Conservation (phyloP, 768 basidiomycete species). For the Pleurotus sapidus region DNA sequence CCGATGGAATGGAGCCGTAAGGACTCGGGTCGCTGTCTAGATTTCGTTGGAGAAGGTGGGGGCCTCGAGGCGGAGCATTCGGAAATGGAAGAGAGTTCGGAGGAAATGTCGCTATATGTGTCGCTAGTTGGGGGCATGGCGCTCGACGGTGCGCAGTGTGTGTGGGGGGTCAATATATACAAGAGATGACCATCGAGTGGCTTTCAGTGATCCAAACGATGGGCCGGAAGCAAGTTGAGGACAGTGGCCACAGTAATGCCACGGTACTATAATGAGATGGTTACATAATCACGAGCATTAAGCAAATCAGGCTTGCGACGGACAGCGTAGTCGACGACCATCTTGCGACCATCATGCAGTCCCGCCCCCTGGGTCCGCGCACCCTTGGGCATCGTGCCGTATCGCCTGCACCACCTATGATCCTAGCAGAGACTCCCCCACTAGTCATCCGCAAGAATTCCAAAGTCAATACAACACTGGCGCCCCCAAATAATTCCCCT, state of each 20-base stretch:
- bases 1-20: conserved; percentile 30
- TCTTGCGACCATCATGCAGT: conserved; percentile 22
- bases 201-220: background rate
- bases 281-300: background rate
- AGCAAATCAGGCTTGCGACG: conserved; percentile 8
- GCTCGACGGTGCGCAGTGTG: background rate
- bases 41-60: conserved; percentile 18
- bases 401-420: conserved; percentile 16
- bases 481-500: conserved; percentile 13
- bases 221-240: background rate
- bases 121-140: background rate
- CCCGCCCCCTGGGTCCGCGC: conserved; percentile 34
- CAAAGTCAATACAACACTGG: conserved; percentile 17
- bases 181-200: background rate
- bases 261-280: background rate
- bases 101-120: background rate
- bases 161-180: background rate
- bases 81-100: conserved; percentile 5
- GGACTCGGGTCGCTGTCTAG: conserved; percentile 29
- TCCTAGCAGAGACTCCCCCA: conserved; percentile 24
- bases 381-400: conserved; percentile 13
- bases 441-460: conserved; percentile 25
- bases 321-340: background rate
- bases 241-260: background rate
- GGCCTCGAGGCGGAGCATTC: conserved; percentile 3